Base-by-base conservation (phyloP, 805 yeast genomes). In the Metschnikowia arizonensis region DNA sequence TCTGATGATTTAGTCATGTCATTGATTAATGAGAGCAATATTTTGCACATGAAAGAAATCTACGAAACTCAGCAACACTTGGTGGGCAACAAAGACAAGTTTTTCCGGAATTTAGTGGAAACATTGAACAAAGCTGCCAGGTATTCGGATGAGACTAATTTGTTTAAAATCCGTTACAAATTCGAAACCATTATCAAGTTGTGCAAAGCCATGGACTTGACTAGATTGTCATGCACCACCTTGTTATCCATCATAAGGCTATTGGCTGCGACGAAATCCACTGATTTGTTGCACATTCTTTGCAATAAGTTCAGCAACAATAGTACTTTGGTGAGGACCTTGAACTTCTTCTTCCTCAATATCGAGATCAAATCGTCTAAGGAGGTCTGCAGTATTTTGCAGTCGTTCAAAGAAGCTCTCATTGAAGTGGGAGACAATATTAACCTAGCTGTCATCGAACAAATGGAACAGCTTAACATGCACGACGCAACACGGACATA, bases 311-410 rank as follows among this genome's bases (percentile, higher is more conserved):
- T 66, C 18, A 38, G 60, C 31, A 46, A 55, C 19, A 46, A 44
- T 25, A 44, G 48, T 17, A 33, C 46, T 4, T 43, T 57, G 15
- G 36, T 61, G 9, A 48, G 54, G 12, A 40, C 60, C 6, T 28
- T 68, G 23, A 65, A 63, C 47, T 65, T 65, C 38, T 66, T 64
- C 42, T 64, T 65, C 41, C 47, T 69, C 50, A 63, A 64, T 42
- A 56, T 63, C 6, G 43, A 49, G 18, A 33, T 67, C 21, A 31
- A 31, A 30, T 51, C 53, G 10, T 12, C 40, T 1, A 45, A 44
- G 8, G 68, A 65, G 18, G 57, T 59, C 21, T 21, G 38, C 6
- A 43, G 45, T 11, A 33, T 67, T 2, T 53, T 69, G 40, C 42
- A 51, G 9, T 45, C 46, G 23, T 58, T 68, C 39, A 55, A 59